Evolutionary conservation across 148 eudicot genomes (phyloP).

Genomic region (Spergularia bocconei): DNA sequence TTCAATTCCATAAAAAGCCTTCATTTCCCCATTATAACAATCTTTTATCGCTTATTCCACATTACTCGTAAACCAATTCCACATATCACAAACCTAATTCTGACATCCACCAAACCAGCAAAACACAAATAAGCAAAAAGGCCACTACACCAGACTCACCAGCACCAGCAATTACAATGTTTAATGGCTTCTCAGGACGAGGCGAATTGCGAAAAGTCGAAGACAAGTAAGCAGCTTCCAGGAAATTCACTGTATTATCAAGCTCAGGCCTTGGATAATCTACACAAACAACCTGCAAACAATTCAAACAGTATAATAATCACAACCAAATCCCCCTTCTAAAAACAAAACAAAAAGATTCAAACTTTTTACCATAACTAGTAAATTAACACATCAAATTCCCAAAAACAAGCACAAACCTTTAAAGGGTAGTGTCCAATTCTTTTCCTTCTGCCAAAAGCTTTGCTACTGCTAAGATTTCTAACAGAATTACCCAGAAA

Average conservation of each 20-base stretch:
- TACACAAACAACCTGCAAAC: constrained; percentile 69
- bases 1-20: background rate
- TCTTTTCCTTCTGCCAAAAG: constrained; percentile 19
- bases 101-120: background rate
- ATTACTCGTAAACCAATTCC: background rate
- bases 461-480: constrained; percentile 17
- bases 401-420: constrained; percentile 6
- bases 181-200: constrained; percentile 75
- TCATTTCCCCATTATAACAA: background rate
- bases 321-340: background rate
- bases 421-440: constrained; percentile 28
- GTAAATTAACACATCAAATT: constrained; percentile 3
- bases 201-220: constrained; percentile 64
- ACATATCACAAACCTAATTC: background rate
- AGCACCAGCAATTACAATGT: constrained; percentile 88
- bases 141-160: constrained; percentile 38
- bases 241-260: constrained; percentile 64
- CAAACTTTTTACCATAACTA: background rate
- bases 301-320: background rate
- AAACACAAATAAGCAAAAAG: constrained; percentile 1
- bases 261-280: constrained; percentile 99
- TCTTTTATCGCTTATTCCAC: background rate
- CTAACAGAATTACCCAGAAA: constrained; percentile 24
- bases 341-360: background rate
- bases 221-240: constrained; percentile 90